A percentile compares a stretch with the other conserved stretches of the same genome.
Conservation (phyloP, 192 early-diverging fungal species). For the Coemansia umbellata region DNA sequence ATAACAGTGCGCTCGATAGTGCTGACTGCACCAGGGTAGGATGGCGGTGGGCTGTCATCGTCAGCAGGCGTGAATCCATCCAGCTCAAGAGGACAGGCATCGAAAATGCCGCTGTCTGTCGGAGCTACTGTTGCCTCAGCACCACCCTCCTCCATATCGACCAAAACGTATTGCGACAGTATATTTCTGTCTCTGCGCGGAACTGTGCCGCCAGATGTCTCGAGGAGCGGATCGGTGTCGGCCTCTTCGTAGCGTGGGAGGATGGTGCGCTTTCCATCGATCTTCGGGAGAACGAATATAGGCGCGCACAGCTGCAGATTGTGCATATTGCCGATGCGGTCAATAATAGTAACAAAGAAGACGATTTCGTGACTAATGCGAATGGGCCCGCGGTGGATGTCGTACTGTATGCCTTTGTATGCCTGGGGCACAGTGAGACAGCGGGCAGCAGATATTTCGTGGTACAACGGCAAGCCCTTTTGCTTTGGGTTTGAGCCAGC, state of each 20-base stretch:
- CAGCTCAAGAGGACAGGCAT: conserved; percentile 23
- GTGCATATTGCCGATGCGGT: conserved; percentile 15
- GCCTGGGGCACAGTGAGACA: conserved; percentile 28
- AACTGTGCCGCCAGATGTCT: conserved; percentile 10
- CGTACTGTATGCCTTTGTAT: conserved; percentile 45
- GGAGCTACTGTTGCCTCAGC: background rate
- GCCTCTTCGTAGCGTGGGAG: conserved; percentile 46
- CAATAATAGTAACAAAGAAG: conserved; percentile 25
- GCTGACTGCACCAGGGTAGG: conserved; percentile 23
- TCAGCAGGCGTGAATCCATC: conserved; percentile 24
- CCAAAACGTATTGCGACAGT: conserved; percentile 38
- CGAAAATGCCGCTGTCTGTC: background rate
- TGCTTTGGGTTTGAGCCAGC: background rate
- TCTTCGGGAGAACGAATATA: conserved; percentile 33
- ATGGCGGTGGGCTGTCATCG: conserved; percentile 19
- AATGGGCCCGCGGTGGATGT: conserved; percentile 37
- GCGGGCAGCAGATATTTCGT: conserved; percentile 30
- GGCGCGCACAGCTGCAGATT: conserved; percentile 45
- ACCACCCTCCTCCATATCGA: conserved; percentile 12
- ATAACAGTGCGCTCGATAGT: conserved; percentile 32
- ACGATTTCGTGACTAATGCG: conserved; percentile 35
- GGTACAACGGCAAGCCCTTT: conserved; percentile 16
- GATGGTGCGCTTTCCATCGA: conserved; percentile 11
- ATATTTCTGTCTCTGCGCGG: conserved; percentile 32
- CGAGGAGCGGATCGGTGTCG: conserved; percentile 21